Evolutionary conservation across 2,329 filamentous ascomycete species (phyloP), one percentile per base, ranked within the genome.

Genomic region (Lachnellula occidentalis): DNA sequence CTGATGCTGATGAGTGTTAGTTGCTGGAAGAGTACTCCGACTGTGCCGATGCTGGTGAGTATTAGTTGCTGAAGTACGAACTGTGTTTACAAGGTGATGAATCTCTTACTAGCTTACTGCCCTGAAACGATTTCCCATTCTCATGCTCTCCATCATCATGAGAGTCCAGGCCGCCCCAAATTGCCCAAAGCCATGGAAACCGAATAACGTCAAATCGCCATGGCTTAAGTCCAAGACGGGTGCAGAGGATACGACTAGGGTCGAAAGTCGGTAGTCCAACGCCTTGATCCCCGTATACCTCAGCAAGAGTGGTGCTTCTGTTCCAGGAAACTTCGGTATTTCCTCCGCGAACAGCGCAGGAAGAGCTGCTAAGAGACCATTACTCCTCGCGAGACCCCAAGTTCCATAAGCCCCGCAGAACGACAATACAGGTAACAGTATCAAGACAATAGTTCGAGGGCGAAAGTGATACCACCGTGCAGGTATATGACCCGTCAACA

Each of bases 61-160:
- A 73, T 52, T 70, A 77, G 74, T 71, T 73, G 36, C 71, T 72
- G 41, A 72, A 65, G 17, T 72, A 50, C 5, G 66, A 73, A 48
- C 72, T 67, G 12, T 67, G 6, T 41, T n/a, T 41, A 15, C 27
- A 31, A 12, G 27, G 27, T 3, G 27, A 12, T 31, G 27, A 12
- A 11, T 31, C 9, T 31, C 27, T 31, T 31, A 31, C 27, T 31
- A 39, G 36, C 17, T 17, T 17, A 7, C 36, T 39, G 36, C 15
- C 36, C 36, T 17, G 36, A 17, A 62, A 62, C 21, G 22, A 46
- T 78, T 77, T 0, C 75, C 75, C 17, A 61, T 62, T 42, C 76
- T 67, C 65, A 75, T 70, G 11, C 73, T 68, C 58, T 79, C 76
- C 53, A 78, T 65, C 2, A 70, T 65, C 22, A 78, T 54, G 34